These are phyloP conservation scores for Aquilaria agallochum DNA, from an alignment of 441 rosid species.

Conservation along the genomic window DNA sequence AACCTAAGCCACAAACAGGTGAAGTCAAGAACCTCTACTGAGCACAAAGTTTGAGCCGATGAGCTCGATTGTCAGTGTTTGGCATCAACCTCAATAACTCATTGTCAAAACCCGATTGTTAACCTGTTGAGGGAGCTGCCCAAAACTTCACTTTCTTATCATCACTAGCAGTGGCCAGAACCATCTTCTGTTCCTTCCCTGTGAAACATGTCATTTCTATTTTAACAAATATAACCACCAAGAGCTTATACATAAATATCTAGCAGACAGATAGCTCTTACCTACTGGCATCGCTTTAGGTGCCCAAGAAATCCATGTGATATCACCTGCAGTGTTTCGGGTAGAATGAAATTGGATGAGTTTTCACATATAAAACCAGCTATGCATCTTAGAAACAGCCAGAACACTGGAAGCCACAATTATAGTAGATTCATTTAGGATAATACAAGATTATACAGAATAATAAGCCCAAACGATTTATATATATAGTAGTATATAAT, in stretches of 20 bases:
- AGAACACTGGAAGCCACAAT: neutral
- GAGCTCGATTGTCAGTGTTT: too few relatives aligned
- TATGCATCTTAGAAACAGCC: neutral
- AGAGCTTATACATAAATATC: slow-evolving; percentile 8
- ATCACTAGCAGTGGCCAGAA: slow-evolving; percentile 70
- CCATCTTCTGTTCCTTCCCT: slow-evolving; percentile 47
- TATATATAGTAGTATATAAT: neutral
- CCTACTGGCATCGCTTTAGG: slow-evolving; percentile 65
- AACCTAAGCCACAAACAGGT: too few relatives aligned
- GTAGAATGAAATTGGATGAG: slow-evolving; percentile 4
- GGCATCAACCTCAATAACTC: too few relatives aligned
- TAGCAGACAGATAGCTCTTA: slow-evolving; percentile 18
- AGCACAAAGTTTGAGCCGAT: too few relatives aligned
- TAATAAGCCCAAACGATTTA: neutral
- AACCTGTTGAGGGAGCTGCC: slow-evolving; percentile 53
- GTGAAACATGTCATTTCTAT: slow-evolving; percentile 20
- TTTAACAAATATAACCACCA: neutral
- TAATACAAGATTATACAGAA: neutral
- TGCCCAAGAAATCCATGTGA: slow-evolving; percentile 81
- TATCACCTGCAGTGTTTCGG: slow-evolving; percentile 55
- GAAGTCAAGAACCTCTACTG: too few relatives aligned
- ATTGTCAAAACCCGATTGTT: too few relatives aligned
- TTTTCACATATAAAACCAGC: neutral
- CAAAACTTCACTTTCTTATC: slow-evolving; percentile 97
- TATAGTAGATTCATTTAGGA: slow-evolving; percentile 4